Conservation (phyloP, 2,329 filamentous ascomycete species). For the Leptographium lundbergii region DNA sequence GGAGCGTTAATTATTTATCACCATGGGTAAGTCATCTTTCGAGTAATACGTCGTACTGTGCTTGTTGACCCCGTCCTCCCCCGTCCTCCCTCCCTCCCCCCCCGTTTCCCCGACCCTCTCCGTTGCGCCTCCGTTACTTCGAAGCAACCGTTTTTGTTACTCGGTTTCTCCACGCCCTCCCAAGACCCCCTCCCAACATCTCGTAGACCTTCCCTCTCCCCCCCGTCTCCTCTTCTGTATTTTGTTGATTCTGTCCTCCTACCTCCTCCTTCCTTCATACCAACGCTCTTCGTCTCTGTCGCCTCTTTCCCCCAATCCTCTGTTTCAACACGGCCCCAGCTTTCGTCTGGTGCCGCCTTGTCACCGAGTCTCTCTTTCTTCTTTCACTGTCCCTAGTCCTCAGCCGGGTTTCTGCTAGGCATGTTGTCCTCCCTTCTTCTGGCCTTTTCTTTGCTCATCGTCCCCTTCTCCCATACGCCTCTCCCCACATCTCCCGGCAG, state of each 20-base stretch:
- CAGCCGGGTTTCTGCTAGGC: neutral
- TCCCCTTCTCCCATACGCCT: neutral
- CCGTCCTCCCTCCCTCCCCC: neutral
- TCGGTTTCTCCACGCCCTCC: neutral
- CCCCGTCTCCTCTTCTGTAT: neutral
- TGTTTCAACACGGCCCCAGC: neutral
- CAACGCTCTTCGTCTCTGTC: neutral
- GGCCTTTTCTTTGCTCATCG: slow-evolving; percentile 2
- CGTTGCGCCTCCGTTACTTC: slow-evolving; percentile 6
- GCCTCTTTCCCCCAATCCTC: neutral
- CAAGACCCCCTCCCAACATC: neutral
- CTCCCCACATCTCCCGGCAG: neutral
- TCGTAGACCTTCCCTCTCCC: neutral
- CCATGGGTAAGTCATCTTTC: slow-evolving; percentile 8
- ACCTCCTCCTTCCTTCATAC: neutral
- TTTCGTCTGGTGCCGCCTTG: neutral
- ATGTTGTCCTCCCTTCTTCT: slow-evolving; percentile 4
- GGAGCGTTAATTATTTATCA: slow-evolving; percentile 2
- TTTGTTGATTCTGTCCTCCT: neutral
- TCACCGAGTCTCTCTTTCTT: neutral
- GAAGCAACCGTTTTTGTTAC: neutral
- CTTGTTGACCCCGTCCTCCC: neutral
- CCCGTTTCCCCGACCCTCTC: slow-evolving; percentile 1
- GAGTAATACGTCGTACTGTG: slow-evolving; percentile 2
- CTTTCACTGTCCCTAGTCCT: neutral